phyloP scores from a whole-genome alignment of 805 yeast genomes.

The Monosporozyma servazzii region DNA sequence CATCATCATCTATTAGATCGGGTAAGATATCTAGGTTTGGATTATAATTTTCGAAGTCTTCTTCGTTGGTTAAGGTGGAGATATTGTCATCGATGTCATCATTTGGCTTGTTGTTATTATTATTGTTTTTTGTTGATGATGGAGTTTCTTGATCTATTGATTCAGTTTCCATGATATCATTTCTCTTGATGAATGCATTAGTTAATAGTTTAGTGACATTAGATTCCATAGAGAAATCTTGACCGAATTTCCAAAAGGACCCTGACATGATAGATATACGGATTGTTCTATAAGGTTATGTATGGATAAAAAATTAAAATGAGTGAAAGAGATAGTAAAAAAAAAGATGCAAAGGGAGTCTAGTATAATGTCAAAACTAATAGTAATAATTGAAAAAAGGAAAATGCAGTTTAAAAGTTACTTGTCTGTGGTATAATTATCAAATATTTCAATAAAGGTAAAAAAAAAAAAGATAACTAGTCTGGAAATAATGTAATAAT shows the following conservation, averaged over 20 bases:
- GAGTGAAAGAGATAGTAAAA: too few relatives aligned
- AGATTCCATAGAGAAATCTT: constrained; percentile 46
- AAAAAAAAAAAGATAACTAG: too few relatives aligned
- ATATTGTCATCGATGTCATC: constrained; percentile 30
- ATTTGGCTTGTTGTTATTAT: background rate
- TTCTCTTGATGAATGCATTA: constrained; percentile 25
- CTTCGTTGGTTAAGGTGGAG: constrained; percentile 21
- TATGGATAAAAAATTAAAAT: too few relatives aligned
- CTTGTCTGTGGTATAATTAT: too few relatives aligned
- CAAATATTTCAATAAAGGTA: too few relatives aligned
- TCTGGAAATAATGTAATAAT: too few relatives aligned
- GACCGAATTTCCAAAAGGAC: constrained; percentile 52
- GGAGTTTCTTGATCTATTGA: background rate
- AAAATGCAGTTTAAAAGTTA: background rate
- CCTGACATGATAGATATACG: constrained; percentile 27
- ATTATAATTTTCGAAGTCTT: constrained; percentile 29
- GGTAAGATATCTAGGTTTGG: constrained; percentile 37
- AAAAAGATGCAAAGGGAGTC: too few relatives aligned
- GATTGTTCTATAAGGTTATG: background rate
- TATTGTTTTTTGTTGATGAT: background rate
- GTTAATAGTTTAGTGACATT: constrained; percentile 41
- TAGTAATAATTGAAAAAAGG: background rate
- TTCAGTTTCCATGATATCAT: background rate
- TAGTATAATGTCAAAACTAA: background rate
- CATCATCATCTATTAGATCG: constrained; percentile 64